phyloP scores from a whole-genome alignment of 2,329 filamentous ascomycete genomes.

The Aspergillaceae sp. region DNA sequence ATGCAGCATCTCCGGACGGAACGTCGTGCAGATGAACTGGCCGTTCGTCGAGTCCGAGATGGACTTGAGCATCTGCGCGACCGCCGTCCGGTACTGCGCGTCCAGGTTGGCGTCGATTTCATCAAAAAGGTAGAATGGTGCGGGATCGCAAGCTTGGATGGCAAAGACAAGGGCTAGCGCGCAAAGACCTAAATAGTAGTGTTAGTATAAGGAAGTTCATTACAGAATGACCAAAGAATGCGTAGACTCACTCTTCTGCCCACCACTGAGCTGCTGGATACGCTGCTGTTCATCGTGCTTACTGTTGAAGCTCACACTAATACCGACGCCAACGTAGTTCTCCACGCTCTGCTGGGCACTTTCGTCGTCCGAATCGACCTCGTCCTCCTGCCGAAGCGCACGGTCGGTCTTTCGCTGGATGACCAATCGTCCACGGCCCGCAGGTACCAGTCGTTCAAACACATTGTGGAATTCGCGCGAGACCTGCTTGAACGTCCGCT shows the following conservation, averaged over 20 bases:
- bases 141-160: conserved; percentile 95
- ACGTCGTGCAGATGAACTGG: conserved; percentile 98
- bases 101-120: conserved; percentile 98
- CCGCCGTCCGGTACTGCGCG: conserved; percentile 92
- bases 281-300: conserved; percentile 97
- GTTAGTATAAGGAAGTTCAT: conserved; percentile 6
- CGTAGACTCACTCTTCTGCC: conserved; percentile 77
- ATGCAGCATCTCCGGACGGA: conserved; percentile 89
- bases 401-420: conserved; percentile 86
- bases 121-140: conserved; percentile 97
- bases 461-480: conserved; percentile 86
- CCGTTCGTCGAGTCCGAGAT: conserved; percentile 55
- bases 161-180: conserved; percentile 97
- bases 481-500: conserved; percentile 97
- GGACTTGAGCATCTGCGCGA: conserved; percentile 76
- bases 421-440: conserved; percentile 80
- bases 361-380: conserved; percentile 57
- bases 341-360: conserved; percentile 61
- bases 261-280: conserved; percentile 93
- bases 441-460: conserved; percentile 90
- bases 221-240: too few species aligned
- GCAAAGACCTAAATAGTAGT: conserved; percentile 59
- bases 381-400: conserved; percentile 55
- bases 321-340: conserved; percentile 92
- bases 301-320: conserved; percentile 96